Evolutionary conservation across 1,284 basidiomycete species (phyloP).

Genomic region (Vanrija sp.): DNA sequence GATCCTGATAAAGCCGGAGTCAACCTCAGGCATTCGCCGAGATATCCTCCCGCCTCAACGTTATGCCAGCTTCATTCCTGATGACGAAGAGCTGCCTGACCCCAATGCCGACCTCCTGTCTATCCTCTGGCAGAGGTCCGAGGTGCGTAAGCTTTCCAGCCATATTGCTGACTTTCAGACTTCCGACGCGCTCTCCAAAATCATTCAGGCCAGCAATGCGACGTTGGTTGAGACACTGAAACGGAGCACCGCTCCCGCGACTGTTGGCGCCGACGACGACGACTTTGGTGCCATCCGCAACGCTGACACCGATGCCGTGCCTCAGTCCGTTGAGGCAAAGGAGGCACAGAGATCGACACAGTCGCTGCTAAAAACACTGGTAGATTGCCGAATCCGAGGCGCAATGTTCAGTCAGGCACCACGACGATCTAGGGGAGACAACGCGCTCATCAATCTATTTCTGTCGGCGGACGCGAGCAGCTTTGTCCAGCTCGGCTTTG

Average conservation of each 20-base stretch:
- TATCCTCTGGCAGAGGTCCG: slow-evolving; percentile 59
- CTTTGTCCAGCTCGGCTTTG: slow-evolving; percentile 59
- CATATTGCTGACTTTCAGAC: slow-evolving; percentile 7
- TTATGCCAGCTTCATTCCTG: slow-evolving; percentile 6
- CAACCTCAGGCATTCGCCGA: slow-evolving; percentile 63
- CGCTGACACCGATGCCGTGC: slow-evolving; percentile 40
- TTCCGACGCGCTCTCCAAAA: neutral
- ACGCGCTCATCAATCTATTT: slow-evolving; percentile 60
- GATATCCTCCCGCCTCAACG: slow-evolving; percentile 50
- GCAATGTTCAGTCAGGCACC: slow-evolving; percentile 38
- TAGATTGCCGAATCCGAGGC: slow-evolving; percentile 53
- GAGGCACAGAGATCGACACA: slow-evolving; percentile 29
- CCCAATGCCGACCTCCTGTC: neutral
- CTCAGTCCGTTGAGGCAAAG: slow-evolving; percentile 31
- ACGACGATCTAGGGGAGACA: slow-evolving; percentile 55
- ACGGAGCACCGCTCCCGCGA: too few species aligned
- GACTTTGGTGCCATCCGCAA: slow-evolving; percentile 63
- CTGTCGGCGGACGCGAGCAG: slow-evolving; percentile 55
- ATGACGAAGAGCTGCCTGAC: slow-evolving; percentile 1
- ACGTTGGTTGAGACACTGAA: neutral
- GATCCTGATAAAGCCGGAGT: slow-evolving; percentile 61
- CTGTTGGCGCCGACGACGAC: slow-evolving; percentile 53
- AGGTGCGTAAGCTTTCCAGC: slow-evolving; percentile 52
- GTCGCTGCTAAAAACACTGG: slow-evolving; percentile 22
- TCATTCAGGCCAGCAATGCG: slow-evolving; percentile 20